phyloP scores from a whole-genome alignment of 2,329 filamentous ascomycete genomes.

The Hymenoscyphus albidus region DNA sequence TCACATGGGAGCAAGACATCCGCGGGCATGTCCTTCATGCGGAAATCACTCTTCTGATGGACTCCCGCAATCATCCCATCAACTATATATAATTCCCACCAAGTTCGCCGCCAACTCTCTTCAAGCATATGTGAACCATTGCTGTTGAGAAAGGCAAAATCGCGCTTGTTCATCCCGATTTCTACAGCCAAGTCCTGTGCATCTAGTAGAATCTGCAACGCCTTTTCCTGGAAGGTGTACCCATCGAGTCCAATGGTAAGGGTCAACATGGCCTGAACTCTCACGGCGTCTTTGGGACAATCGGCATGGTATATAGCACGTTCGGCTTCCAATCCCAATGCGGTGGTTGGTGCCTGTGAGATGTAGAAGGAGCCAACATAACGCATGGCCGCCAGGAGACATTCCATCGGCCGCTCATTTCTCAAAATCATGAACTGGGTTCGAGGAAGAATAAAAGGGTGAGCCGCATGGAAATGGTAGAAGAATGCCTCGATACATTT shows the following conservation, averaged over 20 bases:
- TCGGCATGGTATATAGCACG: slow-evolving; percentile 13
- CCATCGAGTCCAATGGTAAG: slow-evolving; percentile 75
- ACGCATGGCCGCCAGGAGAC: slow-evolving; percentile 21
- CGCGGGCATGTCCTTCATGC: slow-evolving; percentile 59
- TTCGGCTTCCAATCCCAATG: slow-evolving; percentile 20
- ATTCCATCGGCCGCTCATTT: slow-evolving; percentile 13
- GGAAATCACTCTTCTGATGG: slow-evolving; percentile 65
- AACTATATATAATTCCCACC: slow-evolving; percentile 69
- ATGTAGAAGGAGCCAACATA: slow-evolving; percentile 22
- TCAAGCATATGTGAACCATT: slow-evolving; percentile 63
- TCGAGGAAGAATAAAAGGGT: slow-evolving; percentile 25
- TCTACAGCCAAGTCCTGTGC: slow-evolving; percentile 70
- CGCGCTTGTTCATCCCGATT: slow-evolving; percentile 67
- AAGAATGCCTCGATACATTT: slow-evolving; percentile 26
- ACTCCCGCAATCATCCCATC: slow-evolving; percentile 81
- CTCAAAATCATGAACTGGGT: slow-evolving; percentile 18
- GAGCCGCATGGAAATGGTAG: slow-evolving; percentile 21
- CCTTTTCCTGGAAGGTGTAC: slow-evolving; percentile 64
- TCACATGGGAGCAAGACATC: slow-evolving; percentile 77
- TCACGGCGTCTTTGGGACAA: slow-evolving; percentile 40
- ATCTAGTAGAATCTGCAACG: slow-evolving; percentile 60
- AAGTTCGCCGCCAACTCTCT: slow-evolving; percentile 81
- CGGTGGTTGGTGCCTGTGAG: slow-evolving; percentile 11
- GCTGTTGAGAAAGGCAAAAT: slow-evolving; percentile 62
- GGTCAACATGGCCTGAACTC: slow-evolving; percentile 74